phyloP scores from a whole-genome alignment of 1,284 basidiomycete genomes.

The Trametes versicolor region DNA sequence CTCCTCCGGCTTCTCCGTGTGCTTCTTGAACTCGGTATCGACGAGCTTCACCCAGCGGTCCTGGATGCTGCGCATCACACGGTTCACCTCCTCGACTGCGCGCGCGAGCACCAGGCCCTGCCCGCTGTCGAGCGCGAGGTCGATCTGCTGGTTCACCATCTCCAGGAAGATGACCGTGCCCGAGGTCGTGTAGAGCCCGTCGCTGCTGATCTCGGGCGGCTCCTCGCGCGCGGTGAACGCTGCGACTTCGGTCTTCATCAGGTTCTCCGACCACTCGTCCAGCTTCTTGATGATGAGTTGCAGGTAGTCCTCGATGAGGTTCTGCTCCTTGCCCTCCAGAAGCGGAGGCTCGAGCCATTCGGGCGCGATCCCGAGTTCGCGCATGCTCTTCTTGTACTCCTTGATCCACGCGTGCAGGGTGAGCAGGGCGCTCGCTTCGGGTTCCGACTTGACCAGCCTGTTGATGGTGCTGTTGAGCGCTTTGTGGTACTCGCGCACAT shows the following conservation, averaged over 20 bases:
- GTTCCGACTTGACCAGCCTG: slow-evolving; percentile 77
- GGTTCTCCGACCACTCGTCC: slow-evolving; percentile 96
- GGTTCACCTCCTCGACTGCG: slow-evolving; percentile 89
- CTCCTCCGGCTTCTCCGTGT: slow-evolving; percentile 90
- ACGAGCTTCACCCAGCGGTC: slow-evolving; percentile 88
- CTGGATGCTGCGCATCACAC: slow-evolving; percentile 93
- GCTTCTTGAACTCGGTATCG: slow-evolving; percentile 89
- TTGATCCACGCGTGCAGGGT: slow-evolving; percentile 94
- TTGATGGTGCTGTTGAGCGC: slow-evolving; percentile 84
- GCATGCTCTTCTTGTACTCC: slow-evolving; percentile 95
- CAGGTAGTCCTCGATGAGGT: slow-evolving; percentile 96
- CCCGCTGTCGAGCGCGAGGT: slow-evolving; percentile 94
- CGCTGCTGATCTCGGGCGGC: slow-evolving; percentile 89
- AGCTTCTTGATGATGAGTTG: slow-evolving; percentile 94
- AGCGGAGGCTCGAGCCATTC: slow-evolving; percentile 90
- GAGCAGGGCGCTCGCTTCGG: slow-evolving; percentile 89
- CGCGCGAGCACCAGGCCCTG: slow-evolving; percentile 94
- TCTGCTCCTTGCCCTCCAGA: slow-evolving; percentile 93
- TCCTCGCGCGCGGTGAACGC: slow-evolving; percentile 87
- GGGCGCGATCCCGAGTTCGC: slow-evolving; percentile 86
- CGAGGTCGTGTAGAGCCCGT: slow-evolving; percentile 92
- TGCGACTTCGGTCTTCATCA: slow-evolving; percentile 91
- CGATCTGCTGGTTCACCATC: slow-evolving; percentile 98
- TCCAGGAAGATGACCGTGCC: slow-evolving; percentile 97
- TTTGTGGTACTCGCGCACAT: slow-evolving; percentile 93